Evolutionary conservation across 768 basidiomycete species (phyloP).

Genomic region (Tylopilus felleus): DNA sequence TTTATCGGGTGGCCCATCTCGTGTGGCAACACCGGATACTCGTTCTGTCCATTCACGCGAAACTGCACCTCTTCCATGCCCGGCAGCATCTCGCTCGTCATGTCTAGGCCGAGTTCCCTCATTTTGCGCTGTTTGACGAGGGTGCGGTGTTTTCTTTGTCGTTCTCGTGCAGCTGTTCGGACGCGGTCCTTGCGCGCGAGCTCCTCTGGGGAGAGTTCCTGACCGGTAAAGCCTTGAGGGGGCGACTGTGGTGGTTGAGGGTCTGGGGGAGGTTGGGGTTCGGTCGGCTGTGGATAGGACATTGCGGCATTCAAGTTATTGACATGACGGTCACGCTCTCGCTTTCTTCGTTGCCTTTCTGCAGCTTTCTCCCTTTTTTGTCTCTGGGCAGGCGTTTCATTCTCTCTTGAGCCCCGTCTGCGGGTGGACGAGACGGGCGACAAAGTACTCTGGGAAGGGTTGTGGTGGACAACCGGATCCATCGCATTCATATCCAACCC

Average conservation of each 20-base stretch:
- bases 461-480: conserved; percentile 34
- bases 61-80: conserved; percentile 68
- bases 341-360: conserved; percentile 79
- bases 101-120: conserved; percentile 78
- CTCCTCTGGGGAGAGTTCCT: conserved; percentile 60
- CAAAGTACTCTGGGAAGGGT: conserved; percentile 31
- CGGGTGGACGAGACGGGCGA: conserved; percentile 35
- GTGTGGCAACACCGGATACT: conserved; percentile 38
- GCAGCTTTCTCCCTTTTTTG: conserved; percentile 85
- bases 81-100: conserved; percentile 69
- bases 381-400: conserved; percentile 70
- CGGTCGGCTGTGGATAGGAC: conserved; percentile 35
- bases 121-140: conserved; percentile 78
- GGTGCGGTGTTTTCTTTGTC: conserved; percentile 78
- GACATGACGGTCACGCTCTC: conserved; percentile 61
- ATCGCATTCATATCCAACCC: conserved; percentile 29
- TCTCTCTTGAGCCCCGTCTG: conserved; percentile 59
- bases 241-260: conserved; percentile 30
- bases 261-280: conserved; percentile 33
- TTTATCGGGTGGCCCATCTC: conserved; percentile 34
- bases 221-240: conserved; percentile 26
- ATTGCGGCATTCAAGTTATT: conserved; percentile 41
- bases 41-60: conserved; percentile 46
- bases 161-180: conserved; percentile 71
- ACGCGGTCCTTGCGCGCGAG: conserved; percentile 64